Percentiles rank a stretch among this genome's conserved stretches.
Evolutionary conservation across 345 rosid species (phyloP).

Genomic region (Euclidium syriacum): DNA sequence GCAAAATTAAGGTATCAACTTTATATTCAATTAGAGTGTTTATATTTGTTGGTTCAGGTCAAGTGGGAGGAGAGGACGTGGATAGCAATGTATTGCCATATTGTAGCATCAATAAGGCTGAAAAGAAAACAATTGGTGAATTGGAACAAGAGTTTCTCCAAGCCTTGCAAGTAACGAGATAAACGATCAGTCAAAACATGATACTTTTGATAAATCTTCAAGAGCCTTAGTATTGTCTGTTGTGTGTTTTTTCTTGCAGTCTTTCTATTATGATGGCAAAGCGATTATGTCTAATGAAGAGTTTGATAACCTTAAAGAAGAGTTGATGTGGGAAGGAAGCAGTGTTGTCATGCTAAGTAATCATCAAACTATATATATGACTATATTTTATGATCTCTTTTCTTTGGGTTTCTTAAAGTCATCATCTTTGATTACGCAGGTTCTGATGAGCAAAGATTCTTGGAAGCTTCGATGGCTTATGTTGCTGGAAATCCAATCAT

Average conservation of each 20-base stretch:
- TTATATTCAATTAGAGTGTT: background rate
- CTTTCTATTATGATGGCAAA: constrained; percentile 93
- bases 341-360: constrained; percentile 98
- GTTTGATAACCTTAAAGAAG: constrained; percentile 97
- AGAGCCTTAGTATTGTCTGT: background rate
- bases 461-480: constrained; percentile 96
- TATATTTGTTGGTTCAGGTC: background rate
- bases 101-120: constrained; percentile 59
- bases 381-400: background rate
- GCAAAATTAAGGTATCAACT: background rate
- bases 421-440: constrained; percentile 35
- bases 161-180: constrained; percentile 59
- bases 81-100: constrained; percentile 73
- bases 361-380: too few relatives aligned
- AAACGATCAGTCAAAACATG: background rate
- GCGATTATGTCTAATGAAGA: constrained; percentile 95
- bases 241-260: constrained; percentile 34
- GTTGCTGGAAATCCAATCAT: constrained; percentile 73
- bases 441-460: constrained; percentile 84
- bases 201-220: background rate
- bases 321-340: constrained; percentile 99
- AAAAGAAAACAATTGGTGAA: constrained; percentile 72
- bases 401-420: background rate
- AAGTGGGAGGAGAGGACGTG: constrained; percentile 48
- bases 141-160: constrained; percentile 85